These are phyloP conservation scores for Chaetomium fimeti DNA, from an alignment of 495 filamentous ascomycete genomes.

Conservation along the genomic window DNA sequence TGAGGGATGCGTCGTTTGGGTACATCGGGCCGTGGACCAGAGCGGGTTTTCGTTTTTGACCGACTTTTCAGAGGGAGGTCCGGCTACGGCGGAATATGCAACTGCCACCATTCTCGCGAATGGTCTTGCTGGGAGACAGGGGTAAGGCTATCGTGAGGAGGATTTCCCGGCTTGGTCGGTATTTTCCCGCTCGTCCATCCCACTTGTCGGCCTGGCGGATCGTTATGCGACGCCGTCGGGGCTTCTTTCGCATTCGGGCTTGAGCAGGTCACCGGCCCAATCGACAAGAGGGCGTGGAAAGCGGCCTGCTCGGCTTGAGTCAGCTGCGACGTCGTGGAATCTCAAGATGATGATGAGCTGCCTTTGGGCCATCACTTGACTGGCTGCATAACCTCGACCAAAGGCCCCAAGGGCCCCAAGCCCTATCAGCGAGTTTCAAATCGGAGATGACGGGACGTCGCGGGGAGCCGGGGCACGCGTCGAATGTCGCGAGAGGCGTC, in stretches of 20 bases:
- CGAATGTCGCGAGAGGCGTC: neutral
- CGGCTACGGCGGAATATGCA: neutral
- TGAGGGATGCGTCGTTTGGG: constrained; percentile 6
- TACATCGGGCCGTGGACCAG: neutral
- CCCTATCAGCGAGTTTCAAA: constrained; percentile 16
- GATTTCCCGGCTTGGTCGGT: neutral
- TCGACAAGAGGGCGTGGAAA: neutral
- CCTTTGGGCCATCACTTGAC: constrained; percentile 16
- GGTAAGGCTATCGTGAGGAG: neutral
- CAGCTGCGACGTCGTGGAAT: constrained; percentile 8
- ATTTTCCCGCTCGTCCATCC: neutral
- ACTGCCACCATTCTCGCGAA: neutral
- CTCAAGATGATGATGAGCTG: constrained; percentile 7
- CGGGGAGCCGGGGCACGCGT: constrained; percentile 14
- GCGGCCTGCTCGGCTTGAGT: constrained; percentile 14
- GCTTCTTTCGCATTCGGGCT: neutral
- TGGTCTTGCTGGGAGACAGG: neutral
- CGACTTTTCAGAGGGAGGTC: neutral
- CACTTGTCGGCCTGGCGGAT: constrained; percentile 7
- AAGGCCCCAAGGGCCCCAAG: constrained; percentile 3
- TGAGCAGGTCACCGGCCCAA: neutral
- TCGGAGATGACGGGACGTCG: constrained; percentile 19
- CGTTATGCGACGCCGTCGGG: constrained; percentile 10
- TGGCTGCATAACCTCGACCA: constrained; percentile 14
- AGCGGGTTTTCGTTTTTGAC: neutral